These are phyloP conservation scores for Euphorbia lathyris DNA, from an alignment of 345 rosid species.

Conservation along the genomic window DNA sequence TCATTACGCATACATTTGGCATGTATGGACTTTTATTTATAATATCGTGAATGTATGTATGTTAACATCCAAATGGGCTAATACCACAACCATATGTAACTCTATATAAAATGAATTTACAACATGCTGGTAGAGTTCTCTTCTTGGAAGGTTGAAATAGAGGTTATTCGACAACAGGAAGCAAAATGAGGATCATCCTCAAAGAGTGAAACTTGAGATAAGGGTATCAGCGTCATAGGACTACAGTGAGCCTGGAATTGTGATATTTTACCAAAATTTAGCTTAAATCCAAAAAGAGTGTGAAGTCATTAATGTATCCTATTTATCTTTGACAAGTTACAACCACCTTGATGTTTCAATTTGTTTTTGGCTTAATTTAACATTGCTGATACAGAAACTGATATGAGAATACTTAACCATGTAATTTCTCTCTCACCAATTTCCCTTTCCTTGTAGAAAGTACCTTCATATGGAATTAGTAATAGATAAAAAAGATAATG, in stretches of 20 bases:
- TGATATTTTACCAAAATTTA: background rate
- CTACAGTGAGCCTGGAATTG: slow-evolving; percentile 49
- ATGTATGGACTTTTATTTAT: background rate
- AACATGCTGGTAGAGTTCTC: slow-evolving; percentile 18
- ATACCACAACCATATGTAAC: slow-evolving; percentile 9
- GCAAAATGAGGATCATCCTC: slow-evolving; percentile 74
- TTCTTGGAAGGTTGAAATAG: slow-evolving; percentile 74
- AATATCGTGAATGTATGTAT: slow-evolving; percentile 4
- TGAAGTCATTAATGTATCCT: background rate
- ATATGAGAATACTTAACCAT: too few species aligned
- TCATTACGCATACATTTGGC: background rate
- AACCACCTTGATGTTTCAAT: too few species aligned
- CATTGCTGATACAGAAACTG: too few species aligned
- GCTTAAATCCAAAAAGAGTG: background rate
- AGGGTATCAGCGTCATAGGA: slow-evolving; percentile 64
- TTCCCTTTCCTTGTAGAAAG: too few species aligned
- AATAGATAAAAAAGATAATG: too few species aligned
- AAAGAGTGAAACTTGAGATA: slow-evolving; percentile 94
- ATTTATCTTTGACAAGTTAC: background rate
- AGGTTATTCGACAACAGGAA: slow-evolving; percentile 60
- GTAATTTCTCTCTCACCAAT: too few species aligned
- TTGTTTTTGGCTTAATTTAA: too few species aligned
- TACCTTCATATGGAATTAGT: too few species aligned
- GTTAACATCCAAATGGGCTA: background rate
- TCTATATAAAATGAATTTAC: slow-evolving; percentile 1